A percentile compares a stretch with the other conserved stretches of the same genome.
phyloP scores from a whole-genome alignment of 1,284 basidiomycete genomes.

The Trichosporon sp. region DNA sequence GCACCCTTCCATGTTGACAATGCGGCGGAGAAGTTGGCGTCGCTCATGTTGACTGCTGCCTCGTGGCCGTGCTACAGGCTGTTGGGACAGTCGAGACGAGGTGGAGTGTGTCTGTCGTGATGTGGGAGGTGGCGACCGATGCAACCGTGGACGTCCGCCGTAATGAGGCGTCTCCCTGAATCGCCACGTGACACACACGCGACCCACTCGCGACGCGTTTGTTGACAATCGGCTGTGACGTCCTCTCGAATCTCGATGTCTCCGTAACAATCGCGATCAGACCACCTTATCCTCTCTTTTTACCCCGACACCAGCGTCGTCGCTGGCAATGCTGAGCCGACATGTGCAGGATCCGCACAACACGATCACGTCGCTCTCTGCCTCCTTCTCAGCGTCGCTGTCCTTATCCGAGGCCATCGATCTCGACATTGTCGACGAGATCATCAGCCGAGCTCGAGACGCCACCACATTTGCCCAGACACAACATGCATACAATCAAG shows the following conservation, averaged over 20 bases:
- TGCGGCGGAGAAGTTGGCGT: slow-evolving; percentile 75
- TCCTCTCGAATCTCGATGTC: not conserved
- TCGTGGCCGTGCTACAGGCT: not conserved
- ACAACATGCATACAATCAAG: slow-evolving; percentile 44
- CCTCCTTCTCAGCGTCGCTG: slow-evolving; percentile 35
- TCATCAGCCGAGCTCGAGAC: slow-evolving; percentile 43
- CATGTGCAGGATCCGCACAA: slow-evolving; percentile 31
- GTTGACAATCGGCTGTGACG: slow-evolving; percentile 11
- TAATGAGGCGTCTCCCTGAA: not conserved
- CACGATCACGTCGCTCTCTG: not conserved
- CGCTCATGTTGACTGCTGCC: slow-evolving; percentile 46
- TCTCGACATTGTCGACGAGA: slow-evolving; percentile 49
- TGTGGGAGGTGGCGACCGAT: slow-evolving; percentile 18
- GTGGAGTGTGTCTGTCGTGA: not conserved
- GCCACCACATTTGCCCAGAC: slow-evolving; percentile 51
- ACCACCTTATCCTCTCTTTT: not conserved
- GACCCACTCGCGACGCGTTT: slow-evolving; percentile 7
- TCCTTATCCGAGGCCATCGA: slow-evolving; percentile 45
- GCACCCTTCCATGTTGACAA: slow-evolving; percentile 83
- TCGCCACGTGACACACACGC: slow-evolving; percentile 4
- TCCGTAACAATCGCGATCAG: not conserved
- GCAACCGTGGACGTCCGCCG: not conserved
- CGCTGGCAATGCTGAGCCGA: slow-evolving; percentile 31
- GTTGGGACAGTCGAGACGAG: not conserved
- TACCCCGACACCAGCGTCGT: not conserved